Evolutionary conservation across 208 protist genomes (phyloP).

Genomic region (Endotrypanum monterogeii): DNA sequence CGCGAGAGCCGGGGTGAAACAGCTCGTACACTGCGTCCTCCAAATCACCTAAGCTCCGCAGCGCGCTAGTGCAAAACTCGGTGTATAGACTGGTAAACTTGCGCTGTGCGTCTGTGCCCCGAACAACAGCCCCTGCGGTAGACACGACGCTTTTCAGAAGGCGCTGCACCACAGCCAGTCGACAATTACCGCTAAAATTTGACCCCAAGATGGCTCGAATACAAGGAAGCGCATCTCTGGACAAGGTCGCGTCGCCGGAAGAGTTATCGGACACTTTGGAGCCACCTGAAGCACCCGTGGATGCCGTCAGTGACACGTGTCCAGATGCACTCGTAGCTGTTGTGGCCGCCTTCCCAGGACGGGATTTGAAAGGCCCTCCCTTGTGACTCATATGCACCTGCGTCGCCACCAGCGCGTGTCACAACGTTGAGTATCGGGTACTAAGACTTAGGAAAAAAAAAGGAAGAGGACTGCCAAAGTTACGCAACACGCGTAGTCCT

Average conservation of each 20-base stretch:
- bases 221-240: constrained; percentile 4
- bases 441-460: neutral
- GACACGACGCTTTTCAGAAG: constrained; percentile 32
- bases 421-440: neutral
- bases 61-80: constrained; percentile 64
- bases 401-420: neutral
- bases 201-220: constrained; percentile 15
- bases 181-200: constrained; percentile 11
- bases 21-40: constrained; percentile 74
- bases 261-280: neutral
- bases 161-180: constrained; percentile 26
- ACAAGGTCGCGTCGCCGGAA: neutral
- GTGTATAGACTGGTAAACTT: constrained; percentile 71
- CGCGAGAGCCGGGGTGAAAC: constrained; percentile 42
- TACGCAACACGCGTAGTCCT: too few relatives aligned
- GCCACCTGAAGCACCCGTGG: neutral
- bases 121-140: constrained; percentile 50
- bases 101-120: constrained; percentile 76
- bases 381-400: neutral
- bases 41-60: constrained; percentile 51
- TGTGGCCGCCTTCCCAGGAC: constrained; percentile 1
- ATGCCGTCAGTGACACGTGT: neutral
- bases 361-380: neutral
- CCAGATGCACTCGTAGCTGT: neutral
- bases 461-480: neutral